Conservation (phyloP, 495 filamentous ascomycete species). For the Penicillium bialowiezense region DNA sequence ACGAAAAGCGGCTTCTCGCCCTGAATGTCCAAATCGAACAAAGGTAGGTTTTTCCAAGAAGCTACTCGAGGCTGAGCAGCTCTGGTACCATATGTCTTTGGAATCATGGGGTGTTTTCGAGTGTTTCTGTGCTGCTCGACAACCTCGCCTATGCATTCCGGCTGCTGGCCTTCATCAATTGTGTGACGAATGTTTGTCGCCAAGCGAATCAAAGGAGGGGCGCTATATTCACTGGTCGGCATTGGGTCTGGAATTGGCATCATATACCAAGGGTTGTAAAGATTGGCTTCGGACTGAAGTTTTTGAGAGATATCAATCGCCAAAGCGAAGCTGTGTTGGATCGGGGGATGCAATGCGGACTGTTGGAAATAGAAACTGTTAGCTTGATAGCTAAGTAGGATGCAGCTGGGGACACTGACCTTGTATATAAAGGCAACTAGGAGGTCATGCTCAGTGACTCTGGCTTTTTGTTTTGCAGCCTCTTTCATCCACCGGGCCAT, state of each 20-base stretch:
- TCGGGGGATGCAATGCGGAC: constrained; percentile 1
- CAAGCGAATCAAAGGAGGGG: not conserved
- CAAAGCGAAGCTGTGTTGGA: not conserved
- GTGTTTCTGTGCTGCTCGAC: not conserved
- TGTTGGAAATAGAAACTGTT: no score
- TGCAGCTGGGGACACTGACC: not conserved
- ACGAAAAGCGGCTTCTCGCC: constrained; percentile 7
- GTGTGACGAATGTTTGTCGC: constrained; percentile 1
- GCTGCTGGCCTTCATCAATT: not conserved
- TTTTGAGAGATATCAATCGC: constrained; percentile 3
- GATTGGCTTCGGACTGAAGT: constrained; percentile 1
- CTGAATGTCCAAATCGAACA: constrained; percentile 6
- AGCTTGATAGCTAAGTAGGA: no score
- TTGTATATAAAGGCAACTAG: constrained; percentile 1
- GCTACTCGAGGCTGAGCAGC: constrained; percentile 4
- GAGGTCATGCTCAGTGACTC: constrained; percentile 6
- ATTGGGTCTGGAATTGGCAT: constrained; percentile 5
- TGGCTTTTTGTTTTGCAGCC: not conserved
- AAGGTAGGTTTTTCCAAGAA: constrained; percentile 2
- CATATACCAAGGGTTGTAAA: constrained; percentile 8
- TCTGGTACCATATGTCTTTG: constrained; percentile 1
- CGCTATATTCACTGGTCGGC: constrained; percentile 1
- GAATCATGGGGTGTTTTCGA: not conserved
- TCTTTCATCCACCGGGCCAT: constrained; percentile 1
- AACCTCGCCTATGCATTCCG: constrained; percentile 5